Base-by-base conservation (phyloP, 2,329 filamentous ascomycete species). In the Rhynchosporium graminicola region DNA sequence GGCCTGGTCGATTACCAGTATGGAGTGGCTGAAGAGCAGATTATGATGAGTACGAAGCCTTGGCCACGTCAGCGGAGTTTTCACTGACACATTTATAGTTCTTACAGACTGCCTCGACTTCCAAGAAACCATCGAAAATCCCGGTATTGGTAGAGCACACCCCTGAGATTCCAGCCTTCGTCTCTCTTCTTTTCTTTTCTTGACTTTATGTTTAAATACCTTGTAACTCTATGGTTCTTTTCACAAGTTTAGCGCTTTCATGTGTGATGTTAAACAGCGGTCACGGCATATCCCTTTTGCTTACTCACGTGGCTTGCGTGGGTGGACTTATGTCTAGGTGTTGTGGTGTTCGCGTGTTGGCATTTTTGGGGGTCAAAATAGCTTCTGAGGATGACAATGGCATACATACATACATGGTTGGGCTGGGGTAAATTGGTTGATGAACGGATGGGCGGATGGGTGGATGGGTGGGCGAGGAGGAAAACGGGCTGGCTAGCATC, bases 1-100 rank as follows among this genome's bases (percentile, higher is more conserved):
- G 95, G 95, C n/a, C 79, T 99, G 54, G 92, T 99, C 10, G 95
- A 99, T 77, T 99, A 98, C 75, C 90, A 98, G 72, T 96, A 97
- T 79, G 95, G 95, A 8, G 91, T 98, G 31, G 96, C 92, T 85
- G 95, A 98, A 77, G 93, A 98, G 74, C 87, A 91, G 73, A 97
- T 98, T 70, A 85, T 95, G 69, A 84, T 85, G 63, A 83, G 93
- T 97, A 80, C 77, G 90, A 56, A 33, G 43, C 15, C 15, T 2
- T 12, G 2, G 5, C 7, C n/a, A 31, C 36, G 26, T 45, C 12
- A 36, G 13, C 45, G 48, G 29, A 57, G 10, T 0, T 13, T 12
- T 46, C 20, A 9, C 57, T 62, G 52, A 62, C 45, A 40, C 31
- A 46, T 26, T 31, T 47, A 31, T 64, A 85, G 83, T 83, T 68